A percentile compares a stretch with the other conserved stretches of the same genome.
These are phyloP conservation scores for Cladosporium cucumerinum DNA, from an alignment of 2,329 filamentous ascomycete species.

Conservation along the genomic window DNA sequence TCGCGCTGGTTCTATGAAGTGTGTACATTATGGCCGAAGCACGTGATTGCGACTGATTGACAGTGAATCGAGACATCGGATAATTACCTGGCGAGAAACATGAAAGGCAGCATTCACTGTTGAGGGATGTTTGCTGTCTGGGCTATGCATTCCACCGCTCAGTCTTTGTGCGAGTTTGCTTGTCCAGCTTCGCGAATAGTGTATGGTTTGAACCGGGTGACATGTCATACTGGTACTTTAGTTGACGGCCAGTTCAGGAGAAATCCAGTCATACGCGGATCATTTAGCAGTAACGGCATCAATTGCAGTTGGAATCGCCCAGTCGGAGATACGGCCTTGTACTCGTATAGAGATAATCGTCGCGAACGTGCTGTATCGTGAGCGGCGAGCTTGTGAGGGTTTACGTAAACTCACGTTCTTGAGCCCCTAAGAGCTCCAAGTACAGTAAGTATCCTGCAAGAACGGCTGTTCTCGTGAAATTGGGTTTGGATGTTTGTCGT, in stretches of 20 bases:
- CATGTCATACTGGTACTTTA: background rate
- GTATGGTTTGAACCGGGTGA: background rate
- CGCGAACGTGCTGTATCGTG: background rate
- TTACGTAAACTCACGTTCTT: background rate
- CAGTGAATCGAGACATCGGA: background rate
- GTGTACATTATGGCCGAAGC: background rate
- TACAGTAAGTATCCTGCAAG: background rate
- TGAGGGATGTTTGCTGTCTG: background rate
- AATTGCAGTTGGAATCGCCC: background rate
- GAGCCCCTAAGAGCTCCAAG: background rate
- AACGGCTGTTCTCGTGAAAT: background rate
- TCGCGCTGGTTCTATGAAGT: background rate
- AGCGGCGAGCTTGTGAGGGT: background rate
- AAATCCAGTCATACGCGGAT: background rate
- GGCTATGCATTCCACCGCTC: background rate
- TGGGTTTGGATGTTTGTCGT: conserved; percentile 1
- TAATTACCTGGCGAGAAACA: background rate
- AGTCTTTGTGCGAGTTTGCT: background rate
- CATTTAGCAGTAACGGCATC: background rate
- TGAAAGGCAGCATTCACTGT: background rate
- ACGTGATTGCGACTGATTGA: background rate
- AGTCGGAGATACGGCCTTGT: background rate
- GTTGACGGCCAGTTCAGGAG: background rate
- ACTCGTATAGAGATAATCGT: background rate
- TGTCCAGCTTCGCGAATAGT: background rate